Conservation (phyloP, 1,139 yeast genomes). For the Magnusiomyces fungicola region DNA sequence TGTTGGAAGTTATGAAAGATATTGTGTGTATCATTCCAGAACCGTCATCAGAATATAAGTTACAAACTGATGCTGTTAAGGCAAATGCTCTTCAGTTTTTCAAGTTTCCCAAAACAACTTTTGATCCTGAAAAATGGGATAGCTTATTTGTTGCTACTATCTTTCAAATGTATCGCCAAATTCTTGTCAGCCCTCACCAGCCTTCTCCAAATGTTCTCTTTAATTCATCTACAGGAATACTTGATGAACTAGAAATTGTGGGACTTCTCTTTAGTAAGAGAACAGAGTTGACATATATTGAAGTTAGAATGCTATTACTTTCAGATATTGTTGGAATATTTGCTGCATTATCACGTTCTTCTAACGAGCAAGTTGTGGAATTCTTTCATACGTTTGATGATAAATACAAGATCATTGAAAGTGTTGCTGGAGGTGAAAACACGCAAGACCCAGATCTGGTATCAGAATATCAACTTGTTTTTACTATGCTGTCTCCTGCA, state of each 20-base stretch:
- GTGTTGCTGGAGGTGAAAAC: conserved; percentile 4
- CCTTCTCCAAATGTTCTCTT: conserved; percentile 16
- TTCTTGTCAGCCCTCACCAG: conserved; percentile 11
- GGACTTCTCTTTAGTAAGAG: conserved; percentile 17
- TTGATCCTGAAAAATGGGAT: conserved; percentile 13
- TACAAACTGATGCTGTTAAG: background rate
- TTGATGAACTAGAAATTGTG: conserved; percentile 17
- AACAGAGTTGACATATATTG: conserved; percentile 11
- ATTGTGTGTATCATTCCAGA: conserved; percentile 17
- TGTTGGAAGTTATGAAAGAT: conserved; percentile 20
- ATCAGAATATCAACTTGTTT: conserved; percentile 4
- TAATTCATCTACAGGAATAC: conserved; percentile 5
- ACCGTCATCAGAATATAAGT: conserved; percentile 12
- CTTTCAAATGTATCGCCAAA: conserved; percentile 22
- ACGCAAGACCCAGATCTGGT: background rate
- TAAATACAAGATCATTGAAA: conserved; percentile 14
- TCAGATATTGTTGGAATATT: conserved; percentile 22
- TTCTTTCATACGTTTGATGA: conserved; percentile 20
- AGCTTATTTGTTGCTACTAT: conserved; percentile 18
- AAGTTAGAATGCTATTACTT: conserved; percentile 16
- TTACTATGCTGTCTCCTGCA: conserved; percentile 19
- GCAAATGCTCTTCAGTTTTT: conserved; percentile 5
- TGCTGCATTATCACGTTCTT: conserved; percentile 20
- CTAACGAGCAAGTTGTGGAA: conserved; percentile 13
- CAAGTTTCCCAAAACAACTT: conserved; percentile 12